A percentile compares a stretch with the other conserved stretches of the same genome.
phyloP scores from a whole-genome alignment of 108 stramenopile genomes.

The Aurantiochytrium sp. region DNA sequence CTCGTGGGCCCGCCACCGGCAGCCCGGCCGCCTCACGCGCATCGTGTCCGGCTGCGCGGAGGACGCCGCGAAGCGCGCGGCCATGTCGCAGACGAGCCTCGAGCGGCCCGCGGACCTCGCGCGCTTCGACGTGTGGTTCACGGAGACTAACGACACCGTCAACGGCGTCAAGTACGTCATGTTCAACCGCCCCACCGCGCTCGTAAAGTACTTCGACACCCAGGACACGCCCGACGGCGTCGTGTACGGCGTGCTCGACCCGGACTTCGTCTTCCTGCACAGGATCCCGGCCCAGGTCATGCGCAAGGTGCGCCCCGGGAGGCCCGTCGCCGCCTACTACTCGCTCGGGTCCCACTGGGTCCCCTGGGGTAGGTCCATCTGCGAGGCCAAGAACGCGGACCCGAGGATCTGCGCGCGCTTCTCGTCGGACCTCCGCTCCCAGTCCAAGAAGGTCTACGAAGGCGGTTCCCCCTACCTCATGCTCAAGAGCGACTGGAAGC shows the following conservation, averaged over 20 bases:
- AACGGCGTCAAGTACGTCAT: not conserved
- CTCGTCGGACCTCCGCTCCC: not conserved
- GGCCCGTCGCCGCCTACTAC: not conserved
- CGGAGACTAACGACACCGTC: not conserved
- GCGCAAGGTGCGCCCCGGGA: not conserved
- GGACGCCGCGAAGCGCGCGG: not conserved
- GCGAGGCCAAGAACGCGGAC: not conserved
- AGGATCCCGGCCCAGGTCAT: not conserved
- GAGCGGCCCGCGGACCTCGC: not conserved
- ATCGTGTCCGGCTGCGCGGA: not conserved
- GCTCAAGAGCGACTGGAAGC: not conserved
- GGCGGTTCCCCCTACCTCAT: not conserved
- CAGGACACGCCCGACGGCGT: not conserved
- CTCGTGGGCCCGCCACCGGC: not conserved
- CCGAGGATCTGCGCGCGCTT: not conserved
- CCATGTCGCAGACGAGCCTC: not conserved
- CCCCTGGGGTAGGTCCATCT: not conserved
- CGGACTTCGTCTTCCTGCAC: constrained; percentile 1
- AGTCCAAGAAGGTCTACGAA: not conserved
- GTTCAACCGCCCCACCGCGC: constrained; percentile 18
- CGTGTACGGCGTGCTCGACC: not conserved
- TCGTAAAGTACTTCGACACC: not conserved
- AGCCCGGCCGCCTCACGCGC: not conserved
- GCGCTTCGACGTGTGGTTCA: not conserved
- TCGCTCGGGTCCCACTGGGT: not conserved